Base-by-base conservation (phyloP, 768 basidiomycete genomes). In the Mycena epipterygia region DNA sequence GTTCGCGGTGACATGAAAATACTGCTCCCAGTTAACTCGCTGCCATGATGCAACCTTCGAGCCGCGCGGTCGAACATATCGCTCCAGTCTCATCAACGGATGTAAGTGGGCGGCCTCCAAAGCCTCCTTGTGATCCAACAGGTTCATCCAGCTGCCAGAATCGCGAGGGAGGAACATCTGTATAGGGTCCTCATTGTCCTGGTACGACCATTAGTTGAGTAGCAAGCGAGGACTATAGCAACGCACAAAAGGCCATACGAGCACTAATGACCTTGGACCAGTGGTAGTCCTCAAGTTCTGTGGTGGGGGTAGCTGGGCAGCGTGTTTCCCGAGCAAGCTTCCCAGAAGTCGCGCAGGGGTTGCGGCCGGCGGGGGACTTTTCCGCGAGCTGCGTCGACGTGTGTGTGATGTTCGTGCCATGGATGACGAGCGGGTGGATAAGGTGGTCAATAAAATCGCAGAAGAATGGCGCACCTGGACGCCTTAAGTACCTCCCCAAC, bases 321-420 rank as follows among this genome's bases (percentile, higher is more conserved):
- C 12, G 23, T 56, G 35, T 25, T 37, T 35, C 6, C 55, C 55
- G 5, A n/a, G 12, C n/a, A 37, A 16, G 9, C 14, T 23, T 6
- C 55, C 55, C n/a, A 56, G 55, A 12, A 56, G 55, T 16, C 55
- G 55, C 13, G 55, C 55, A 25, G 55, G 55, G 5, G 21, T n/a
- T 1, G 35, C n/a, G 21, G 11, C 9, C 13, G 55, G n/a, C 17
- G 55, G 37, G 23, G 55, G 49, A 17, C 42, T 42, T n/a, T n/a
- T n/a, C n/a, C n/a, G n/a, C n/a, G n/a, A n/a, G n/a, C n/a, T n/a
- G n/a, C n/a, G n/a, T n/a, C n/a, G n/a, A 21, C 16, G 21, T 42
- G 42, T 21, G 14, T 52, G 51, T 8, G 32, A 33, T 17, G 6
- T 53, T 53, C 55, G 35, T 37, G 25, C 29, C 27, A 51, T 29